Conservation (phyloP, 257 asterid species). For the Ilex asprella region DNA sequence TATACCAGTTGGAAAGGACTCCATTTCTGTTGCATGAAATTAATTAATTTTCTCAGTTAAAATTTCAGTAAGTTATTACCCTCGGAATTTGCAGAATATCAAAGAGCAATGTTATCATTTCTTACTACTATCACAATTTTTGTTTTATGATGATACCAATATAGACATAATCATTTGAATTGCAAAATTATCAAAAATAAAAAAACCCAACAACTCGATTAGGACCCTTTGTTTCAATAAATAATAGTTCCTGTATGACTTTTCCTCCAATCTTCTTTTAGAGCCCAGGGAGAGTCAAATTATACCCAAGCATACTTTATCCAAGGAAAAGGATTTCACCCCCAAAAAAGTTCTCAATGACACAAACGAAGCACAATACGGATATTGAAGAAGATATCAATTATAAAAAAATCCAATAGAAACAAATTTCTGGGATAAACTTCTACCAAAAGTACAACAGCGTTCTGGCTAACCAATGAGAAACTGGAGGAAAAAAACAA, state of each 20-base stretch:
- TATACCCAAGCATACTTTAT: neutral
- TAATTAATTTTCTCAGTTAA: slow-evolving; percentile 47
- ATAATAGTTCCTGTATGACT: too few species aligned
- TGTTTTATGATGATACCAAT: slow-evolving; percentile 2
- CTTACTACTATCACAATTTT: neutral
- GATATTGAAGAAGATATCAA: too few species aligned
- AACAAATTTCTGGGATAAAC: too few species aligned
- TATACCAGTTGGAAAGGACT: slow-evolving; percentile 83
- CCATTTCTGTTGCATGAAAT: slow-evolving; percentile 85
- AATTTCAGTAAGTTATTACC: slow-evolving; percentile 28
- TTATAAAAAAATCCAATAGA: too few species aligned
- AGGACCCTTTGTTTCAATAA: too few species aligned
- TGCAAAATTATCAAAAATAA: neutral
- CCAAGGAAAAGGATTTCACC: neutral
- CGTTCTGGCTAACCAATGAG: too few species aligned
- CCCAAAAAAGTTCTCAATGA: neutral
- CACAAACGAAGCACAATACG: too few species aligned
- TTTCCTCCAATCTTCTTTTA: too few species aligned
- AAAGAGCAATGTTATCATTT: slow-evolving; percentile 12
- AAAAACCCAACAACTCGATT: neutral
- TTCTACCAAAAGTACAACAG: too few species aligned
- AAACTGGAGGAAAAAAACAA: too few species aligned
- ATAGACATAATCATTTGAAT: slow-evolving; percentile 1
- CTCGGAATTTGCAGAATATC: slow-evolving; percentile 25
- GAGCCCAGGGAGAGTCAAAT: neutral